Evolutionary conservation across 805 yeast species (phyloP).

Genomic region (Wickerhamiella siamensis): DNA sequence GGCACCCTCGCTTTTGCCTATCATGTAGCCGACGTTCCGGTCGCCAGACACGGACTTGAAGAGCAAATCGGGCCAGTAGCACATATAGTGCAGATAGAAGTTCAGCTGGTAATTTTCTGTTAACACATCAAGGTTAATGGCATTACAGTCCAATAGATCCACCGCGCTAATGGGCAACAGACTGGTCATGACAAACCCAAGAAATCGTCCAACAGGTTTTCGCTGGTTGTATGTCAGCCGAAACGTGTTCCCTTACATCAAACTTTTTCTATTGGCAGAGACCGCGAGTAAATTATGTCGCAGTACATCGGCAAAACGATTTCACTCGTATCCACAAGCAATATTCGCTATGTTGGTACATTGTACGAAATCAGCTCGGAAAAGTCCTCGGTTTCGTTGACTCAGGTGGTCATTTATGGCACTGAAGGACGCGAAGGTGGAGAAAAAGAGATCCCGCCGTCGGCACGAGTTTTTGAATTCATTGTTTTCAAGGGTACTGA

Average conservation of each 20-base stretch:
- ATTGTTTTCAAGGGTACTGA: slow-evolving; percentile 85
- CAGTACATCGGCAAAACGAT: slow-evolving; percentile 86
- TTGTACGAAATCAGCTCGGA: slow-evolving; percentile 79
- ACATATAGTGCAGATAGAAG: slow-evolving; percentile 71
- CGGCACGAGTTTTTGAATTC: slow-evolving; percentile 38
- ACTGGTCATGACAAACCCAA: slow-evolving; percentile 51
- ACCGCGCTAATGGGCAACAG: slow-evolving; percentile 77
- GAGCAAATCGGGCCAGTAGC: slow-evolving; percentile 78
- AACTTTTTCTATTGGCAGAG: too few species aligned
- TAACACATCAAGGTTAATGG: slow-evolving; percentile 71
- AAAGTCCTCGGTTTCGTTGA: slow-evolving; percentile 75
- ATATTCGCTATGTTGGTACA: slow-evolving; percentile 78
- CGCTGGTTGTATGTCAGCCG: too few species aligned
- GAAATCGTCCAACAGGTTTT: neutral
- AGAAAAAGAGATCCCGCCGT: slow-evolving; percentile 55
- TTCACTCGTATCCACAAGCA: slow-evolving; percentile 62
- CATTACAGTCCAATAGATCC: slow-evolving; percentile 58
- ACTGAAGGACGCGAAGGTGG: slow-evolving; percentile 78
- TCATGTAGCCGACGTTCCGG: slow-evolving; percentile 40
- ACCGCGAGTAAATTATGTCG: too few species aligned
- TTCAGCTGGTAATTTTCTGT: slow-evolving; percentile 83
- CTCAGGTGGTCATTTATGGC: slow-evolving; percentile 69
- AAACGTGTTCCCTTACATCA: too few species aligned
- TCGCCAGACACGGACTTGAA: slow-evolving; percentile 44
- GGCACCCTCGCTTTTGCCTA: slow-evolving; percentile 91